Evolutionary conservation across 2,329 filamentous ascomycete genomes (phyloP), one percentile per base, ranked within the genome.

Genomic region (Arthrinium phaeospermum): DNA sequence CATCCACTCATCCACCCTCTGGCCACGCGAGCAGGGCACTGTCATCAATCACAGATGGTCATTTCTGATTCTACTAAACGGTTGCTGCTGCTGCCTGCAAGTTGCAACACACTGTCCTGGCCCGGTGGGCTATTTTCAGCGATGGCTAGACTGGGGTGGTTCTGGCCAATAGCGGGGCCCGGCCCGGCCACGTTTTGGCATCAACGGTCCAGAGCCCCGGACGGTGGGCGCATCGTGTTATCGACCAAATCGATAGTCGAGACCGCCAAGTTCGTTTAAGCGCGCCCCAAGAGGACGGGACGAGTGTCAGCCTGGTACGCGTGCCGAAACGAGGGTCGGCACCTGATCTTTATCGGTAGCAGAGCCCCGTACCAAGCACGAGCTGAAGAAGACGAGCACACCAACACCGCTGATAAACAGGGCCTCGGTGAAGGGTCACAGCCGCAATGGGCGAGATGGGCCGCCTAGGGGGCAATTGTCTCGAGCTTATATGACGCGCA

Each of bases 121-220:
- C 8, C 8, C 47, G 2, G 2, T 12, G 53, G 51, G 53, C 53
- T 61, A 61, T 61, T 61, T 61, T 34, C 16, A 34, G 53, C 8
- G 30, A 22, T n/a, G 30, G 19, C 53, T 13, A 19, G 53, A 16
- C 4, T 37, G 53, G 19, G 49, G 30, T 19, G 30, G 8, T 13
- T 37, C 53, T 61, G 53, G 3, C 53, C 53, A 61, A 61, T 61
- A n/a, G 53, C 53, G 53, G 53, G 67, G 72, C 70, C 64, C 57
- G 72, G 71, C 49, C 72, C 67, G 73, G 72, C 68, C 72, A 71
- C 69, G 8, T 71, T 73, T 70, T 72, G 70, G 70, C 72, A 46
- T 14, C 22, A 24, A 69, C 47, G 45, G 67, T n/a, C 47, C 22
- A 44, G 41, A 72, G 14, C 30, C 24, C 51, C 46, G 19, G 49